Conservation (phyloP, 169 alveolate genomes). For the Plasmodium coatneyi region DNA sequence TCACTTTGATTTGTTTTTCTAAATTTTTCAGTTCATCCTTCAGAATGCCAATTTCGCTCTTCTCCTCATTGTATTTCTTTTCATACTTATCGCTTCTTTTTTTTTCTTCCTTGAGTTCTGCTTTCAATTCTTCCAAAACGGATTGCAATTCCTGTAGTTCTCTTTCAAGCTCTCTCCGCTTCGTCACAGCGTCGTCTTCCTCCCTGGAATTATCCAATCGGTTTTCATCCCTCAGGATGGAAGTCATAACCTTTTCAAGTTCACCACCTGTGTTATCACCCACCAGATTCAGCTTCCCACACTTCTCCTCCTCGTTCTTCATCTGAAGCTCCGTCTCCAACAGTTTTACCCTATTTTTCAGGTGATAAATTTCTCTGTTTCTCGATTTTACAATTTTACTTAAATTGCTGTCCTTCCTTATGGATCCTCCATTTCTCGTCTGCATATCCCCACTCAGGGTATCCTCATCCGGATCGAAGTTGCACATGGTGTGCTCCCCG, state of each 20-base stretch:
- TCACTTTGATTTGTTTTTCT: slow-evolving; percentile 42
- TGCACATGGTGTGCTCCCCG: background rate
- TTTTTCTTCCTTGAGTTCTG: slow-evolving; percentile 54
- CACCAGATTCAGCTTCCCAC: background rate
- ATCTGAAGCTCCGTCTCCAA: slow-evolving; percentile 60
- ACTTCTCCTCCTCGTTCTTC: slow-evolving; percentile 40
- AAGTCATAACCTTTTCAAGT: background rate
- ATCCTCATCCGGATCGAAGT: background rate
- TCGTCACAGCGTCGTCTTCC: background rate
- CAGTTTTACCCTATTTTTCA: slow-evolving; percentile 36
- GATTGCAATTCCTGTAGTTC: slow-evolving; percentile 16
- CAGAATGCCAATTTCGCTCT: slow-evolving; percentile 41
- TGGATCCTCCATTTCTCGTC: slow-evolving; percentile 18
- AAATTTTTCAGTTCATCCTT: slow-evolving; percentile 44
- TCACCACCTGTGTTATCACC: background rate
- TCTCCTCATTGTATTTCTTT: slow-evolving; percentile 57
- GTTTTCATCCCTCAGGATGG: background rate
- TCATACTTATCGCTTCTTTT: slow-evolving; percentile 54
- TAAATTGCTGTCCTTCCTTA: slow-evolving; percentile 5
- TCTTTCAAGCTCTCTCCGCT: background rate
- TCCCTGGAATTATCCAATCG: background rate
- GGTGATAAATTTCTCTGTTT: slow-evolving; percentile 50
- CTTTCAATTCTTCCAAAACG: slow-evolving; percentile 1
- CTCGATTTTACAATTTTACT: slow-evolving; percentile 16
- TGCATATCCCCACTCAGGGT: background rate